phyloP scores from a whole-genome alignment of 352 stramenopile species.

The Pythium pyrilobum region DNA sequence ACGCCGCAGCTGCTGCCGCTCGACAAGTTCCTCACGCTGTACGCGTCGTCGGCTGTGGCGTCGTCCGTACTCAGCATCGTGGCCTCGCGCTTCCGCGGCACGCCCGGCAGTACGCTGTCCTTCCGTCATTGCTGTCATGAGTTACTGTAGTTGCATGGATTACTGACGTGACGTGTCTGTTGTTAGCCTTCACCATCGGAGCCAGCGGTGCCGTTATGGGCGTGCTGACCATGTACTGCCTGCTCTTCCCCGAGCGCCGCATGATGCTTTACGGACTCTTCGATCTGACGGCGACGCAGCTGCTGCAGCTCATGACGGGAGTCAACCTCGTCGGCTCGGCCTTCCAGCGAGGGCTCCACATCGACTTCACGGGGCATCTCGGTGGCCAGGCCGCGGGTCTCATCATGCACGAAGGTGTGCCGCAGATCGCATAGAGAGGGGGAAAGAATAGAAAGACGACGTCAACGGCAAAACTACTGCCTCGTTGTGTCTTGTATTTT shows the following conservation, averaged over 20 bases:
- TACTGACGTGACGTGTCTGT: background rate
- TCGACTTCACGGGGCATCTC: conserved; percentile 79
- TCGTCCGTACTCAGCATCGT: conserved; percentile 66
- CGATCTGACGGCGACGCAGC: conserved; percentile 42
- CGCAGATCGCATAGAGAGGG: conserved; percentile 19
- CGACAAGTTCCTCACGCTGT: conserved; percentile 64
- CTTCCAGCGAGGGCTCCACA: conserved; percentile 25
- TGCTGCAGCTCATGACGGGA: conserved; percentile 58
- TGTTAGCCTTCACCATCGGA: conserved; percentile 71
- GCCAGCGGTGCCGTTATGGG: conserved; percentile 78
- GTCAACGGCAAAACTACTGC: too few relatives aligned
- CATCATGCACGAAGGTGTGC: conserved; percentile 36
- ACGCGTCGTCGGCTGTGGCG: conserved; percentile 60
- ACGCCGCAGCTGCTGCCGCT: conserved; percentile 37
- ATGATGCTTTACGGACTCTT: conserved; percentile 31
- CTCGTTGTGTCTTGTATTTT: too few relatives aligned
- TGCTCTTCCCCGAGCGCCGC: conserved; percentile 61
- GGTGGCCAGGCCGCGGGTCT: conserved; percentile 57
- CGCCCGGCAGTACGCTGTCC: conserved; percentile 32
- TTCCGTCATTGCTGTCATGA: conserved; percentile 12
- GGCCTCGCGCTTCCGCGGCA: conserved; percentile 59
- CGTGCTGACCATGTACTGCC: conserved; percentile 71
- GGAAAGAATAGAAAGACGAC: too few relatives aligned
- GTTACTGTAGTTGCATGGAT: background rate
- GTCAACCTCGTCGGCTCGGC: conserved; percentile 63